phyloP scores from a whole-genome alignment of 495 filamentous ascomycete species.

The Xylaria castorea region DNA sequence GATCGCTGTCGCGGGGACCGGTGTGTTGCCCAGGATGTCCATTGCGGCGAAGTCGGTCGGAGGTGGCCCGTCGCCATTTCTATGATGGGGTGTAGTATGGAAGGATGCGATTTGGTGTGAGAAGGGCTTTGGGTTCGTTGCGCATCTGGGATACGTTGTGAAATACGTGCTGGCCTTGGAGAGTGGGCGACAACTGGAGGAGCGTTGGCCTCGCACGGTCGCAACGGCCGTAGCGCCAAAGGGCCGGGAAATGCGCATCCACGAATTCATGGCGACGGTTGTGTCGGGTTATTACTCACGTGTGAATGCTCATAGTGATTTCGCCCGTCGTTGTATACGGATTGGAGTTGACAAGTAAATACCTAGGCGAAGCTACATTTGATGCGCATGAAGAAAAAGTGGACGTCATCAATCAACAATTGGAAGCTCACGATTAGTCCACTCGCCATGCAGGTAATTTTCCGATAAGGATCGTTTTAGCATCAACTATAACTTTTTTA shows the following conservation, averaged over 20 bases:
- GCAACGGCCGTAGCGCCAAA: conserved; percentile 25
- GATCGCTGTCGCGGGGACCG: conserved; percentile 79
- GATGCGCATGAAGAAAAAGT: conserved; percentile 29
- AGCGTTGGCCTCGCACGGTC: conserved; percentile 27
- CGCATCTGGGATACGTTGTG: conserved; percentile 3
- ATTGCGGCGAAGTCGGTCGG: conserved; percentile 77
- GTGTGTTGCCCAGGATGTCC: conserved; percentile 79
- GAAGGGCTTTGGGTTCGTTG: background rate
- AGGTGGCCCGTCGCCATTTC: conserved; percentile 35
- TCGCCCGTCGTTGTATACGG: background rate
- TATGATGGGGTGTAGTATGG: conserved; percentile 21
- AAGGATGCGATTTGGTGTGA: conserved; percentile 12
- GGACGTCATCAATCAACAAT: conserved; percentile 35
- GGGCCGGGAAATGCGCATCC: conserved; percentile 32
- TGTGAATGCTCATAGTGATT: conserved; percentile 31
- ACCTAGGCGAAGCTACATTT: background rate
- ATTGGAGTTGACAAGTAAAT: background rate
- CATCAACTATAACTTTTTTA: background rate
- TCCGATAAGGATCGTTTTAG: background rate
- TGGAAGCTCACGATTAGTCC: conserved; percentile 8
- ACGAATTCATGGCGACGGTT: conserved; percentile 35
- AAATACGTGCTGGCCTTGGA: conserved; percentile 12
- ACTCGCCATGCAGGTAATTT: conserved; percentile 1
- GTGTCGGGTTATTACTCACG: conserved; percentile 20
- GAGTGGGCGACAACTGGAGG: conserved; percentile 18